A percentile compares a stretch with the other conserved stretches of the same genome.
Conservation (phyloP, 1,284 basidiomycete genomes). For the Prillingera fragicola region DNA sequence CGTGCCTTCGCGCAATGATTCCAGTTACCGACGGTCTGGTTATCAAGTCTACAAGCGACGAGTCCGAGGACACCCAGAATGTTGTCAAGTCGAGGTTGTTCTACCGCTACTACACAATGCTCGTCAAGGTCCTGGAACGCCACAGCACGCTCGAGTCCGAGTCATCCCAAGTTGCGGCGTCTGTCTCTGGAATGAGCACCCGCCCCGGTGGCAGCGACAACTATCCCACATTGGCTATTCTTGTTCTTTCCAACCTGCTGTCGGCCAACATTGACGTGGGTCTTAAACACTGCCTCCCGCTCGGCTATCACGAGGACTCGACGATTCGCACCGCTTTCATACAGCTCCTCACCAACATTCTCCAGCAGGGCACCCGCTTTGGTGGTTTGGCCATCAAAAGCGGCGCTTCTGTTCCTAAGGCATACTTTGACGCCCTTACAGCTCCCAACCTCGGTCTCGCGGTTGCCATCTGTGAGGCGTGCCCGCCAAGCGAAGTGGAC, state of each 20-base stretch:
- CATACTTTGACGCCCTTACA: constrained; percentile 30
- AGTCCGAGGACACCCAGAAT: constrained; percentile 58
- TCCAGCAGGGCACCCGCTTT: constrained; percentile 63
- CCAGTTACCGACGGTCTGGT: constrained; percentile 70
- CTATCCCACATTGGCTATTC: constrained; percentile 47
- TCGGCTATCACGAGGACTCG: constrained; percentile 71
- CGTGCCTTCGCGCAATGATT: constrained; percentile 64
- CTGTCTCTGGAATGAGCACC: constrained; percentile 17
- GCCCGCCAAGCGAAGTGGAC: constrained; percentile 70
- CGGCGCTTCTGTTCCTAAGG: constrained; percentile 21
- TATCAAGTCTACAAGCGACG: constrained; percentile 58
- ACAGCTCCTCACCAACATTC: constrained; percentile 77
- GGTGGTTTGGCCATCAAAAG: constrained; percentile 28
- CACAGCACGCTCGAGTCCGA: constrained; percentile 16
- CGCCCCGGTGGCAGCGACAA: constrained; percentile 9
- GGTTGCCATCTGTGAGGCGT: constrained; percentile 77
- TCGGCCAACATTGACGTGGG: constrained; percentile 81
- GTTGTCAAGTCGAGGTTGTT: constrained; percentile 71
- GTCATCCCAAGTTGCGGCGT: constrained; percentile 17
- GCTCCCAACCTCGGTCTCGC: constrained; percentile 54
- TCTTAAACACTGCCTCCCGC: constrained; percentile 75
- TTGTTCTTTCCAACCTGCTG: constrained; percentile 74
- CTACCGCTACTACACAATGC: constrained; percentile 64
- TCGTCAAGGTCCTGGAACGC: constrained; percentile 62
- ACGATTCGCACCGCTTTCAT: constrained; percentile 75